phyloP scores from a whole-genome alignment of 139 green algal species.

The Closterium sp. region DNA sequence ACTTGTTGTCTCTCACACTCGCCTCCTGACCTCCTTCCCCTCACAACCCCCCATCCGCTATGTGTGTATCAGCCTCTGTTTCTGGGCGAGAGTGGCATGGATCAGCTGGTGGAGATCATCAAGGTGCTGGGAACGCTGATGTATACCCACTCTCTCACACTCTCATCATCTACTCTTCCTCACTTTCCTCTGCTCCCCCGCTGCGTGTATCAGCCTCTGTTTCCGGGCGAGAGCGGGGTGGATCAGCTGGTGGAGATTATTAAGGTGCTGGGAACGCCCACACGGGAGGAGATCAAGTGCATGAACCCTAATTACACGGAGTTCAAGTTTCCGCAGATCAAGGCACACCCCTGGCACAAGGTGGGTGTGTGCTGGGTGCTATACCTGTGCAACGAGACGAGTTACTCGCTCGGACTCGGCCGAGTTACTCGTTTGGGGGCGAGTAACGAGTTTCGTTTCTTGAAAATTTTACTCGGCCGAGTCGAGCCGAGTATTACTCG shows the following conservation, averaged over 20 bases:
- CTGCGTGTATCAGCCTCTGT: conserved; percentile 45
- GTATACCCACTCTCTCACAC: neutral
- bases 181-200: neutral
- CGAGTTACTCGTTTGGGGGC: too few species aligned
- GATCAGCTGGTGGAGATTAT: conserved; percentile 99
- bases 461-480: too few species aligned
- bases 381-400: too few species aligned
- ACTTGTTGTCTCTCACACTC: too few species aligned
- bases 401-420: too few species aligned
- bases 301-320: conserved; percentile 99
- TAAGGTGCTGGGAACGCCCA: conserved; percentile 94
- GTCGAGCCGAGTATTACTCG: too few species aligned
- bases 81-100: conserved; percentile 88
- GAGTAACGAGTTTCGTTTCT: too few species aligned
- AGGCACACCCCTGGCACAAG: conserved; percentile 92
- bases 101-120: conserved; percentile 99
- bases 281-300: conserved; percentile 89
- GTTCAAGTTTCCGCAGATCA: conserved; percentile 98
- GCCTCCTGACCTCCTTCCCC: too few species aligned
- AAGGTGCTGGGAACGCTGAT: conserved; percentile 94
- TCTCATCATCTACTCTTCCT: neutral
- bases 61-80: conserved; percentile 39
- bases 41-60: too few species aligned
- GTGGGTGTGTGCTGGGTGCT: conserved; percentile 53
- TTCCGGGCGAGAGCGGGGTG: conserved; percentile 87